phyloP scores from a whole-genome alignment of 2,329 filamentous ascomycete species.

The Aspergillus glaucus region DNA sequence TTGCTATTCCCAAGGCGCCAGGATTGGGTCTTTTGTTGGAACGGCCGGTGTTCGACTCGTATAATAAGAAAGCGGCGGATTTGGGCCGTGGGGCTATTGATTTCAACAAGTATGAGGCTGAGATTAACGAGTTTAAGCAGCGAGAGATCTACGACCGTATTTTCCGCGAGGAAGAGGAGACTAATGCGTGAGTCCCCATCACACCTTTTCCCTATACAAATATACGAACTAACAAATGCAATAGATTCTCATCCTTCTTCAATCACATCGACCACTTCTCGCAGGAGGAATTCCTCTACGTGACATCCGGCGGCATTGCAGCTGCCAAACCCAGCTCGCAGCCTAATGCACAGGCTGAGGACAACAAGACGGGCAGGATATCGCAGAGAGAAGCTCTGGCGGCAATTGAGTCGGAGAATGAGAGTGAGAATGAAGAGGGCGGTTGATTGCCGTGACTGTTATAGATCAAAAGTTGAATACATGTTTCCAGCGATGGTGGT shows the following conservation, averaged over 20 bases:
- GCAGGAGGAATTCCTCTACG: slow-evolving; percentile 66
- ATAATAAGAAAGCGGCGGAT: slow-evolving; percentile 67
- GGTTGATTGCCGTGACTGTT: neutral
- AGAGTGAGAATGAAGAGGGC: slow-evolving; percentile 18
- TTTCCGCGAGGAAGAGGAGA: slow-evolving; percentile 80
- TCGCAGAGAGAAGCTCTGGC: slow-evolving; percentile 26
- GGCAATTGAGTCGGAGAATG: slow-evolving; percentile 29
- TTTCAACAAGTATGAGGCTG: slow-evolving; percentile 68
- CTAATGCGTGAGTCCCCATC: slow-evolving; percentile 64
- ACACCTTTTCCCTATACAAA: neutral
- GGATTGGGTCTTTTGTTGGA: slow-evolving; percentile 83
- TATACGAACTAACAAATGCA: slow-evolving; percentile 1
- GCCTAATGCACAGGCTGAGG: slow-evolving; percentile 1
- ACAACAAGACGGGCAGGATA: slow-evolving; percentile 10
- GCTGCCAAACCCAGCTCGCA: slow-evolving; percentile 44
- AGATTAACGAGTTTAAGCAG: slow-evolving; percentile 86
- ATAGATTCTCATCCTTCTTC: slow-evolving; percentile 69
- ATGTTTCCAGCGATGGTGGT: neutral
- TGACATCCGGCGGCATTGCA: slow-evolving; percentile 62
- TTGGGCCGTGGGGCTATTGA: slow-evolving; percentile 64
- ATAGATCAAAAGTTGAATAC: slow-evolving; percentile 3
- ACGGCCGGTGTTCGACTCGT: slow-evolving; percentile 81
- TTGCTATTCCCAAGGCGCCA: slow-evolving; percentile 90
- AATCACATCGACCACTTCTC: slow-evolving; percentile 71
- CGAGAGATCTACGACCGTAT: slow-evolving; percentile 86